Evolutionary conservation across 768 basidiomycete species (phyloP).

Genomic region (Pulveroboletus sp.): DNA sequence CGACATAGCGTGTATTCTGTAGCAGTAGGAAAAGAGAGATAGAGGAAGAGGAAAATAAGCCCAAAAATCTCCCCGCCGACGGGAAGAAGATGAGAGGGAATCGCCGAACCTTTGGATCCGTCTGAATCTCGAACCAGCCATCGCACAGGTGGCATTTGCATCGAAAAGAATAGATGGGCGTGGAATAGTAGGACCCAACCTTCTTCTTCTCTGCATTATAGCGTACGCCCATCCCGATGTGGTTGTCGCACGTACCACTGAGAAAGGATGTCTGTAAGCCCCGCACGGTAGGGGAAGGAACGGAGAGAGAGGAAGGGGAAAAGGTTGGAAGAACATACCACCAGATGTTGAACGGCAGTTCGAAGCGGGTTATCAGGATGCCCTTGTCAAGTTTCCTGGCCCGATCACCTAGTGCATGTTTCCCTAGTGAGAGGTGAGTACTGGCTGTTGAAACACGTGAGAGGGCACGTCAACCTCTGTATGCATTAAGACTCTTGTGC

Average conservation of each 20-base stretch:
- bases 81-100: not conserved
- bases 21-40: too few relatives aligned
- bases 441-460: not conserved
- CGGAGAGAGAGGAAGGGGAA: too few relatives aligned
- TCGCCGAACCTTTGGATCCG: constrained; percentile 81
- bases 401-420: constrained; percentile 89
- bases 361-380: constrained; percentile 92
- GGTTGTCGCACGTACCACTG: constrained; percentile 91
- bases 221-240: constrained; percentile 99
- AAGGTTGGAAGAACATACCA: constrained; percentile 52
- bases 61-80: not conserved
- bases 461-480: constrained; percentile 47
- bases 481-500: constrained; percentile 68
- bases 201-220: constrained; percentile 99
- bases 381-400: constrained; percentile 96
- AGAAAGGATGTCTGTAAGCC: not conserved
- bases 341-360: constrained; percentile 95
- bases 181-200: constrained; percentile 90
- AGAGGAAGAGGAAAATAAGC: not conserved
- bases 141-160: constrained; percentile 97
- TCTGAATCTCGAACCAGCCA: constrained; percentile 97
- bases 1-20: constrained; percentile 94
- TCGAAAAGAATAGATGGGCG: constrained; percentile 90
- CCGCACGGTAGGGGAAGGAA: too few relatives aligned
- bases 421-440: constrained; percentile 46